phyloP scores from a whole-genome alignment of 2,329 filamentous ascomycete species.

The Plectosphaerella cucumerina region DNA sequence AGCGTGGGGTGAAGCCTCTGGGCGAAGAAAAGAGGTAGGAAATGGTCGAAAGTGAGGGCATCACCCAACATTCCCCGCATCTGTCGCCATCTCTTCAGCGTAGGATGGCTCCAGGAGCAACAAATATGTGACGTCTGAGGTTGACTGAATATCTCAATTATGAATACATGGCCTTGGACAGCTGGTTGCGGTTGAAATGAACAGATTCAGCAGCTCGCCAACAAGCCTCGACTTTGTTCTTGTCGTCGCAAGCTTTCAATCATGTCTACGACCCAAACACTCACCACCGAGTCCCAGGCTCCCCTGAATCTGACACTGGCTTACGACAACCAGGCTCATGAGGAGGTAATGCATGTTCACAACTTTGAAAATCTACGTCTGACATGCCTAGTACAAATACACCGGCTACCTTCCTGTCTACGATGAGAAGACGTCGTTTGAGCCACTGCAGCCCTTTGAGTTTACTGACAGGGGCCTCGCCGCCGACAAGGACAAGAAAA shows the following conservation, averaged over 20 bases:
- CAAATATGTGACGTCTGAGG: neutral
- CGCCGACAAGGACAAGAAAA: constrained; percentile 22
- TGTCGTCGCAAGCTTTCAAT: constrained; percentile 34
- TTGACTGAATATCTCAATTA: neutral
- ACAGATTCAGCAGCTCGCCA: too few relatives aligned
- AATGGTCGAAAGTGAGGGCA: neutral
- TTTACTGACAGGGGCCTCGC: constrained; percentile 24
- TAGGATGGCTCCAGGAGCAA: neutral
- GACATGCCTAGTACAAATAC: constrained; percentile 22
- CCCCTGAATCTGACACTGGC: constrained; percentile 5
- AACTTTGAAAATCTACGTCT: neutral
- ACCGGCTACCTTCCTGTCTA: constrained; percentile 27
- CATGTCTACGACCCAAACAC: constrained; percentile 87
- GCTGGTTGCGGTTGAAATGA: too few relatives aligned
- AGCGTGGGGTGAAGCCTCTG: too few relatives aligned
- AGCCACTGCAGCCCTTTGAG: constrained; percentile 23
- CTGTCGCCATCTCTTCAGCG: neutral
- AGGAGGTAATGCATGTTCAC: neutral
- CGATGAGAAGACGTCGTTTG: constrained; percentile 21
- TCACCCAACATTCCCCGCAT: neutral
- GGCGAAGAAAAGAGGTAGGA: neutral
- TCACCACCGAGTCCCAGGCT: constrained; percentile 36
- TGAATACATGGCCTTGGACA: too few relatives aligned
- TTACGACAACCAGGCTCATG: constrained; percentile 5
- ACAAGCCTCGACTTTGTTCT: too few relatives aligned